Evolutionary conservation across 176 grass and related monocot species (phyloP).

Genomic region (Paspalum notatum): DNA sequence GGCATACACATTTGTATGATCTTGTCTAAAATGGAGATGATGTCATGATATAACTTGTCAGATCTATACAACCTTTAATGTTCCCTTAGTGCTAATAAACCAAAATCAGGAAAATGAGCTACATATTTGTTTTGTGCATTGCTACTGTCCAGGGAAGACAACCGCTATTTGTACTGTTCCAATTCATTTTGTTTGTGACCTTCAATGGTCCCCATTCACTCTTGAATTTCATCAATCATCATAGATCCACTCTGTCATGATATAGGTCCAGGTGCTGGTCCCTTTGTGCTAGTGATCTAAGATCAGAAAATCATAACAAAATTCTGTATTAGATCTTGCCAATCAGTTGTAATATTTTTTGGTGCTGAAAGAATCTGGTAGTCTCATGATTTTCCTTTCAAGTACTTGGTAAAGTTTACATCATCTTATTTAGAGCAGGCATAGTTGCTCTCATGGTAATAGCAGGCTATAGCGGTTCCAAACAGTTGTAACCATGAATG

Average conservation of each 20-base stretch:
- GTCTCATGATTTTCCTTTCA: conserved; percentile 16
- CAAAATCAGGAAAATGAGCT: conserved; percentile 8
- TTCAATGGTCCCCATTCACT: conserved; percentile 19
- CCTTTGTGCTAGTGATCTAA: conserved; percentile 7
- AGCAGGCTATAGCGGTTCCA: too few relatives aligned
- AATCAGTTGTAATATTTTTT: background rate
- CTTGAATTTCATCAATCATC: background rate
- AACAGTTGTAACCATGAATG: too few relatives aligned
- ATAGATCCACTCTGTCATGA: conserved; percentile 11
- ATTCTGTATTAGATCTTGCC: background rate
- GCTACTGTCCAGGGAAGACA: background rate
- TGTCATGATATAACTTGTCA: conserved; percentile 5
- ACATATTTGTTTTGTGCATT: conserved; percentile 1
- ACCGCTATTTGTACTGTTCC: conserved; percentile 6
- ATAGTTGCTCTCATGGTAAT: background rate
- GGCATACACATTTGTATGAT: background rate
- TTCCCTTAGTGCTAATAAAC: conserved; percentile 28
- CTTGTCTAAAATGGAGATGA: background rate
- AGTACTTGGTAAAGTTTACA: conserved; percentile 11
- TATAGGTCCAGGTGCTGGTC: background rate
- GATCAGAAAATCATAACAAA: background rate
- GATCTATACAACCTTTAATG: conserved; percentile 19
- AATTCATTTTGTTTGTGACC: conserved; percentile 3
- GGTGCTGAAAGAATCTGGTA: background rate
- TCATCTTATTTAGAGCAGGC: background rate